Conservation (phyloP, 441 rosid genomes). For the Arabidopsis hybrid region DNA sequence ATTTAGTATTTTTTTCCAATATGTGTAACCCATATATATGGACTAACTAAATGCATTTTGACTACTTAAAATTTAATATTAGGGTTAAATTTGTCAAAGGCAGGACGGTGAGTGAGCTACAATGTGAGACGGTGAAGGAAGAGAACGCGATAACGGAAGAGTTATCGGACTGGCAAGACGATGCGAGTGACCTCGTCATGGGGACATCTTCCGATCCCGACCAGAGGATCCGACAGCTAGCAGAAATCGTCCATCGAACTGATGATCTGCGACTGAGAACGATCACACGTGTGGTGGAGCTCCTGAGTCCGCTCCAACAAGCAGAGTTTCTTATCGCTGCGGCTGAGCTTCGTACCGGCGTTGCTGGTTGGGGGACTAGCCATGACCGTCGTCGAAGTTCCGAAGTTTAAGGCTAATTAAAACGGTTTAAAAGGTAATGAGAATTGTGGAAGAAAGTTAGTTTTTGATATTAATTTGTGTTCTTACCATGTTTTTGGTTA, state of each 20-base stretch:
- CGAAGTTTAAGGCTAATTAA: background rate
- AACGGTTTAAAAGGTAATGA: background rate
- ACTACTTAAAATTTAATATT: conserved; percentile 32
- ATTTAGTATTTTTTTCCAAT: background rate
- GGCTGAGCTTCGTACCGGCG: conserved; percentile 76
- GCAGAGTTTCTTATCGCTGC: conserved; percentile 77
- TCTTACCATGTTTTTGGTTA: conserved; percentile 36
- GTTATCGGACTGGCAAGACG: conserved; percentile 82
- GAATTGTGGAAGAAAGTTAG: background rate
- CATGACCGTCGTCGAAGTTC: conserved; percentile 55
- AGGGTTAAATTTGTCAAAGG: conserved; percentile 42
- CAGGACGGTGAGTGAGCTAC: conserved; percentile 89
- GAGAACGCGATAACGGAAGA: conserved; percentile 79
- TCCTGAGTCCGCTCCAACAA: conserved; percentile 73
- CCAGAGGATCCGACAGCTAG: conserved; percentile 55
- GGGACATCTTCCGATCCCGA: conserved; percentile 34
- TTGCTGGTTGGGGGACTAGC: conserved; percentile 68
- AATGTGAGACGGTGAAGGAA: conserved; percentile 85
- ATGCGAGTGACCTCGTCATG: conserved; percentile 56
- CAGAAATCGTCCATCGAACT: conserved; percentile 58
- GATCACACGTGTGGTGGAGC: conserved; percentile 57
- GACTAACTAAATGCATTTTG: conserved; percentile 20
- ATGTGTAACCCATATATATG: background rate
- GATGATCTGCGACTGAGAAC: conserved; percentile 74
- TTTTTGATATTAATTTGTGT: conserved; percentile 14